Percentiles rank a stretch among this genome's conserved stretches.
Conservation (phyloP, 1,284 basidiomycete genomes). For the Trichosporon ovoides region DNA sequence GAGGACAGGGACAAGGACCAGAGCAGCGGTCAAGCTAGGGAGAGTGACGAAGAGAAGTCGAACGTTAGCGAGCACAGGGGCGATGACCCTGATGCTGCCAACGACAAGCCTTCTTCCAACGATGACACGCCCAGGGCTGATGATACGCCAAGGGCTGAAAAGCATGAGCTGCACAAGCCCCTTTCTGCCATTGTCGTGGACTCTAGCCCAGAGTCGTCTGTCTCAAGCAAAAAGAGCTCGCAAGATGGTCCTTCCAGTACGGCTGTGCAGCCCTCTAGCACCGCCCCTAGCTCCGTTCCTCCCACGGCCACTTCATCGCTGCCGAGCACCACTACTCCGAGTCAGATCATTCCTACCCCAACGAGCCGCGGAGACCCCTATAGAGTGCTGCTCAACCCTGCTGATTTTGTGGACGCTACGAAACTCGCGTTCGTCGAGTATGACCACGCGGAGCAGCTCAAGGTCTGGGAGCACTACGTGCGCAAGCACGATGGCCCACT, state of each 20-base stretch:
- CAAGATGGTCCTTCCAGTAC: not conserved
- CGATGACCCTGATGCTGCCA: not conserved
- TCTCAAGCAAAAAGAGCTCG: not conserved
- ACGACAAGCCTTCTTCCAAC: not conserved
- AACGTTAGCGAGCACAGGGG: not conserved
- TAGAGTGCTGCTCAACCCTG: slow-evolving; percentile 39
- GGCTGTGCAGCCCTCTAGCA: not conserved
- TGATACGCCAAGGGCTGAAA: not conserved
- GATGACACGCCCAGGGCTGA: not conserved
- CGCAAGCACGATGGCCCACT: slow-evolving; percentile 76
- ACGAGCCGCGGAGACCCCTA: slow-evolving; percentile 32
- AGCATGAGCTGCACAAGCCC: not conserved
- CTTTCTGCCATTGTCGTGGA: not conserved
- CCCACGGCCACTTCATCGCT: not conserved
- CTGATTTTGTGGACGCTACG: slow-evolving; percentile 64
- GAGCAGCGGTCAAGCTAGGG: not conserved
- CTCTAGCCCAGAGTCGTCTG: not conserved
- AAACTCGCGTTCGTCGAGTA: slow-evolving; percentile 64
- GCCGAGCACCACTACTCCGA: slow-evolving; percentile 6
- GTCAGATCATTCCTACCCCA: slow-evolving; percentile 8
- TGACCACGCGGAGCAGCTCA: slow-evolving; percentile 74
- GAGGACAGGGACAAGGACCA: not conserved
- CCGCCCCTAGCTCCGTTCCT: not conserved
- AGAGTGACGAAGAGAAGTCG: not conserved
- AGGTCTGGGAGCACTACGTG: slow-evolving; percentile 87